These are phyloP conservation scores for Hypsizygus marmoreus DNA, from an alignment of 768 basidiomycete genomes.

Conservation along the genomic window DNA sequence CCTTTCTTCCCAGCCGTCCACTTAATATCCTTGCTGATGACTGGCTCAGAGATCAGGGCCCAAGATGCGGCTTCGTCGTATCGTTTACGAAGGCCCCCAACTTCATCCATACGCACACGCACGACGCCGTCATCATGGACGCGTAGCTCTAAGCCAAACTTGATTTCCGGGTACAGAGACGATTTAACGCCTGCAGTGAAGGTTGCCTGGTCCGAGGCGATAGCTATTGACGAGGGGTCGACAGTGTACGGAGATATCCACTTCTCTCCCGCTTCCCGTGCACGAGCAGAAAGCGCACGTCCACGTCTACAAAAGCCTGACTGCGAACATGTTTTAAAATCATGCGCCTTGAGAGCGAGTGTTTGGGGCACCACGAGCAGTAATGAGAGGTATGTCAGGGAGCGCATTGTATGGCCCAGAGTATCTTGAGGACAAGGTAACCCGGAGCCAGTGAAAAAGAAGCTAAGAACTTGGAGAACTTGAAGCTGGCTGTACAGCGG, in stretches of 20 bases:
- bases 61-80: conserved; percentile 93
- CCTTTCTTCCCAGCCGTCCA: conserved; percentile 71
- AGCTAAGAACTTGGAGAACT: no score
- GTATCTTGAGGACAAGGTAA: conserved; percentile 1
- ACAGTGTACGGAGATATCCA: conserved; percentile 92
- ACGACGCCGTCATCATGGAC: conserved; percentile 89
- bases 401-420: conserved; percentile 31
- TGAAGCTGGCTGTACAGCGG: no score
- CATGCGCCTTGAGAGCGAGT: conserved; percentile 70
- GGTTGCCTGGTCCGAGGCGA: conserved; percentile 53
- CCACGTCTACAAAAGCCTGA: conserved; percentile 91
- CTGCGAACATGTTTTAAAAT: conserved; percentile 96
- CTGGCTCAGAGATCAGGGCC: conserved; percentile 80
- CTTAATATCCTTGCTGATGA: conserved; percentile 54
- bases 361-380: conserved; percentile 36
- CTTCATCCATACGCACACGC: conserved; percentile 91
- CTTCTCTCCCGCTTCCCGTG: conserved; percentile 50
- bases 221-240: conserved; percentile 52
- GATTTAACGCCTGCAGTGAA: conserved; percentile 81
- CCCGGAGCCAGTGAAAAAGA: conserved; percentile 5
- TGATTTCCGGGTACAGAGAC: conserved; percentile 79
- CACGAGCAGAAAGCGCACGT: conserved; percentile 78
- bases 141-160: conserved; percentile 79
- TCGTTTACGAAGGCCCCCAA: conserved; percentile 73
- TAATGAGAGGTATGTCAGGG: conserved; percentile 35